Conservation (phyloP, 1,284 basidiomycete species). For the Naganishia cerealis region DNA sequence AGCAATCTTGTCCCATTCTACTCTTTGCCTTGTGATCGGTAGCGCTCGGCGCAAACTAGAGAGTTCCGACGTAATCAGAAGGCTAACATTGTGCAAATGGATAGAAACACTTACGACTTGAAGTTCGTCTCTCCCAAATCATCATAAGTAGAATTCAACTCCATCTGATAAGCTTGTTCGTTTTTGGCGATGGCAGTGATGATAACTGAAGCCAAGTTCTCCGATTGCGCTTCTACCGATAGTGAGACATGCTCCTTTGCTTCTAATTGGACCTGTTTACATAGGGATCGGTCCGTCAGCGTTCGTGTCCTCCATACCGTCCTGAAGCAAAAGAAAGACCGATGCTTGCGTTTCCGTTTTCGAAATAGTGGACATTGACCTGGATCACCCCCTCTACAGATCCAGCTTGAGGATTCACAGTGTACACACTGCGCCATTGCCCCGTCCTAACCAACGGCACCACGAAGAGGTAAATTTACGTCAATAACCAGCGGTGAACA, state of each 20-base stretch:
- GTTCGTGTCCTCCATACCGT: neutral
- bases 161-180: constrained; percentile 74
- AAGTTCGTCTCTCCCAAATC: constrained; percentile 88
- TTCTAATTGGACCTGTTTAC: constrained; percentile 76
- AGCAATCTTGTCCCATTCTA: constrained; percentile 89
- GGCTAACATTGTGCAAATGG: too few relatives aligned
- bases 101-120: constrained; percentile 57
- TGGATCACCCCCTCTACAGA: constrained; percentile 62
- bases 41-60: constrained; percentile 74
- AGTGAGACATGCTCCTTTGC: constrained; percentile 70
- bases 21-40: constrained; percentile 85
- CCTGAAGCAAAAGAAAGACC: neutral
- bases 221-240: constrained; percentile 62
- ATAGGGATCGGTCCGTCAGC: constrained; percentile 19
- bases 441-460: constrained; percentile 67
- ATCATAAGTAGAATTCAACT: constrained; percentile 74
- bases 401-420: constrained; percentile 51
- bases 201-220: constrained; percentile 60
- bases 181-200: constrained; percentile 75
- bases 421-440: constrained; percentile 70
- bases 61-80: neutral
- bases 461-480: constrained; percentile 15
- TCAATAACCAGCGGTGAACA: neutral
- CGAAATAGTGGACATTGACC: constrained; percentile 90
- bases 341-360: constrained; percentile 82